These are phyloP conservation scores for Pterocarpus macrocarpus DNA, from an alignment of 306 rosid genomes.

Conservation along the genomic window DNA sequence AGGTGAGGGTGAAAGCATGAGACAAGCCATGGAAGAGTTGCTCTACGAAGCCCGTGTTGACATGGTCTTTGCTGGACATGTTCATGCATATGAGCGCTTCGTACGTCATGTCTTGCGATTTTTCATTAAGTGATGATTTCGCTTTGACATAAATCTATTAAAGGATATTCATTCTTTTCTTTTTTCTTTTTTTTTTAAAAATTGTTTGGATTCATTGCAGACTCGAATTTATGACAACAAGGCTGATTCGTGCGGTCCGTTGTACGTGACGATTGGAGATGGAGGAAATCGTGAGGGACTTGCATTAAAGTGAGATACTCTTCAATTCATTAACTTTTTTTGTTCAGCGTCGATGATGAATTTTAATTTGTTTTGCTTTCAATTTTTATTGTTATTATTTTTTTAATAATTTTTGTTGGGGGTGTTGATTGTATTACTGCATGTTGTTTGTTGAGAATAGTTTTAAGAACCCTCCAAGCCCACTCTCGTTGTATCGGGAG, in stretches of 20 bases:
- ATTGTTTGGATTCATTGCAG: constrained; percentile 39
- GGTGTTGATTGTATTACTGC: neutral
- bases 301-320: constrained; percentile 60
- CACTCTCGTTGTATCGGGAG: constrained; percentile 71
- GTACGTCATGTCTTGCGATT: constrained; percentile 46
- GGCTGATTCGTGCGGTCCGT: constrained; percentile 71
- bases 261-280: constrained; percentile 71
- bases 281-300: constrained; percentile 88
- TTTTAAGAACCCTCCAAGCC: constrained; percentile 57
- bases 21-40: constrained; percentile 67
- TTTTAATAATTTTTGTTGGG: too few species aligned
- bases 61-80: constrained; percentile 77
- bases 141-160: neutral
- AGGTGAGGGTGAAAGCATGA: constrained; percentile 92
- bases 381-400: neutral
- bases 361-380: neutral
- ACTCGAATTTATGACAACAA: constrained; percentile 65
- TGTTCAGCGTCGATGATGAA: neutral
- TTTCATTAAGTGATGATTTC: neutral
- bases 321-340: neutral
- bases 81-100: constrained; percentile 87
- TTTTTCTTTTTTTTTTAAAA: neutral
- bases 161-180: neutral
- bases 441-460: constrained; percentile 24
- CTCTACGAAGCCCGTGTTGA: constrained; percentile 68